phyloP scores from a whole-genome alignment of 2,329 filamentous ascomycete genomes.

The Cercospora nicotianae region DNA sequence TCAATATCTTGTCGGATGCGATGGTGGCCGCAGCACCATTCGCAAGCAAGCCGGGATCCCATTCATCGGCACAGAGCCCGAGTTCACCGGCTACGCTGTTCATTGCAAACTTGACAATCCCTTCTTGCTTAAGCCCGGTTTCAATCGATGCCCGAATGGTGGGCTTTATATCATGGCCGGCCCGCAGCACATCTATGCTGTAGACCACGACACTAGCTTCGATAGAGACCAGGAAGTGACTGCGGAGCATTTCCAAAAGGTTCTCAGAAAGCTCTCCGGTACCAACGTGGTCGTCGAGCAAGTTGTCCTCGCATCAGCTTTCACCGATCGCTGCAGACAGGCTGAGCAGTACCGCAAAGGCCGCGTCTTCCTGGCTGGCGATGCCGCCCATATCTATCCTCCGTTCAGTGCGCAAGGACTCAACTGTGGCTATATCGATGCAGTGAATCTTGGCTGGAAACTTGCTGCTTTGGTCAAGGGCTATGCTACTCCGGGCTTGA shows the following conservation, averaged over 20 bases:
- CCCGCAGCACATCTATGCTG: not conserved
- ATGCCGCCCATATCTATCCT: conserved; percentile 40
- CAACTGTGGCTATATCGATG: conserved; percentile 42
- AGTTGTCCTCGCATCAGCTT: not conserved
- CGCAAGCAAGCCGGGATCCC: conserved; percentile 13
- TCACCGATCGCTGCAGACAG: not conserved
- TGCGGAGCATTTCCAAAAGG: not conserved
- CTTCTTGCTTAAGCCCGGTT: not conserved
- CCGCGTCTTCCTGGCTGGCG: conserved; percentile 36
- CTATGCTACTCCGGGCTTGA: not conserved
- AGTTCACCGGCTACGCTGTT: conserved; percentile 11
- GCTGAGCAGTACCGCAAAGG: conserved; percentile 2
- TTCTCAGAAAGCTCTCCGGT: not conserved
- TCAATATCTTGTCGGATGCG: conserved; percentile 8
- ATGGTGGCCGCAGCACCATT: conserved; percentile 13
- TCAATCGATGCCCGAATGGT: not conserved
- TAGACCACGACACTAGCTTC: not conserved
- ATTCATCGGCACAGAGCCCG: conserved; percentile 18
- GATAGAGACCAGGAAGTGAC: not conserved
- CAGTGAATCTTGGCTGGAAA: conserved; percentile 40
- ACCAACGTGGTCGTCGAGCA: not conserved
- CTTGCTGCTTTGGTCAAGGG: conserved; percentile 7
- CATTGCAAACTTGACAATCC: not conserved
- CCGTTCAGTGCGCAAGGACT: conserved; percentile 43
- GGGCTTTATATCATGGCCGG: not conserved